Evolutionary conservation across 495 filamentous ascomycete genomes (phyloP).

Genomic region (Talaromyces proteolyticus): DNA sequence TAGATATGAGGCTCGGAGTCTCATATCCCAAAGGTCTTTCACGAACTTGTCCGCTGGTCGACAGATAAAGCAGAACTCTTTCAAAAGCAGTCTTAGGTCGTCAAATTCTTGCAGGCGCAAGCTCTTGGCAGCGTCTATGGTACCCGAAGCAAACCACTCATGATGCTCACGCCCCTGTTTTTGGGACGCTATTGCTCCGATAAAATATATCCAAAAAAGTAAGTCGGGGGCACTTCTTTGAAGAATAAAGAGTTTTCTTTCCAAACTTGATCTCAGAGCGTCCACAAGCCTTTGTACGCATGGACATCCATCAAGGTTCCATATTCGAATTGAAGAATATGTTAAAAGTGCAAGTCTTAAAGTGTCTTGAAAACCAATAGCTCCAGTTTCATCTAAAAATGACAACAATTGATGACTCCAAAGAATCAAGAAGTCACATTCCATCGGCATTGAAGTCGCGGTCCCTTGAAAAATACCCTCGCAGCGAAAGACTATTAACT

Average conservation of each 20-base stretch:
- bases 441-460: constrained; percentile 6
- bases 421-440: constrained; percentile 13
- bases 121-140: constrained; percentile 4
- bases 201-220: constrained; percentile 10
- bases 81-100: constrained; percentile 5
- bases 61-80: constrained; percentile 12
- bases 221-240: constrained; percentile 7
- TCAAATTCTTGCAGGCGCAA: constrained; percentile 9
- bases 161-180: constrained; percentile 1
- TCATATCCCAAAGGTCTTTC: constrained; percentile 8
- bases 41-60: constrained; percentile 9
- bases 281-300: constrained; percentile 5
- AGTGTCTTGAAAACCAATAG: constrained; percentile 10
- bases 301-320: constrained; percentile 10
- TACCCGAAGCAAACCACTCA: constrained; percentile 9
- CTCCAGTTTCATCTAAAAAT: constrained; percentile 2
- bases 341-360: constrained; percentile 10
- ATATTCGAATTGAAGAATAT: constrained; percentile 10
- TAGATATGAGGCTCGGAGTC: too few relatives aligned
- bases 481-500: constrained; percentile 8
- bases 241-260: constrained; percentile 4
- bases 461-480: constrained; percentile 5
- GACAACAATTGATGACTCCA: constrained; percentile 9
- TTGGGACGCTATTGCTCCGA: constrained; percentile 5
- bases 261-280: constrained; percentile 7